Base-by-base conservation (phyloP, 768 basidiomycete species). In the Trametes maxima region DNA sequence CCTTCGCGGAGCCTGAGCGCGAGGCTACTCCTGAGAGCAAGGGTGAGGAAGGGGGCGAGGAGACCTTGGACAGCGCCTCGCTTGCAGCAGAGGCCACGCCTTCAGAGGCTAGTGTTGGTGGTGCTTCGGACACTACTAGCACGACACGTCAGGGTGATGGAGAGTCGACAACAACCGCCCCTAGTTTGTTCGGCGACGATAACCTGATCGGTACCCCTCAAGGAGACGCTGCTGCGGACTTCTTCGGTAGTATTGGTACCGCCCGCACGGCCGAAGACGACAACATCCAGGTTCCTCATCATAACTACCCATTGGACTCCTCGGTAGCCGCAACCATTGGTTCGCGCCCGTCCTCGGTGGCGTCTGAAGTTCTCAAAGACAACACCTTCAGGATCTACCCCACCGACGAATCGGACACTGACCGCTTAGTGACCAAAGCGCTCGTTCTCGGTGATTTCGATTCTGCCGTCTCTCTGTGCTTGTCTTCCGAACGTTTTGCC, bases 391-490 rank as follows among this genome's bases (percentile, higher is more conserved):
- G 82, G 74, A 95, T 98, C 65, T 96, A 95, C 70, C 92, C 95
- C 0, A 69, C 78, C 10, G 90, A 94, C 43, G 95, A 96, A 74
- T 88, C 88, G 11, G 91, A 96, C 63, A 87, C 87, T 0, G 95
- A 98, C 69, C 81, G 86, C 19, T 79, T 99, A 16, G 82, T 98
- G 65, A 97, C 96, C 1, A 93, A 93, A 69, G 92, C 96, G 2
- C 81, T 98, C 40, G 94, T 99, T 2, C 80, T 98, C 11, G 96
- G 97, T n/a, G 95, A 99, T 73, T 98, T 98, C 65, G 83, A 85
- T 67, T 89, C 87, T 16, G 96, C 97, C 1, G 97, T 98, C 17
- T 87, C 90, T 2, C 80, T 98, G 1, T 97, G 95, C 73, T 81
- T 98, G 16, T 90, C 93, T 0, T 84, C 88, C 0, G 90, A 94